Percentiles rank a stretch among this genome's conserved stretches.
phyloP scores from a whole-genome alignment of 495 filamentous ascomycete species.

The Talaromyces liani region DNA sequence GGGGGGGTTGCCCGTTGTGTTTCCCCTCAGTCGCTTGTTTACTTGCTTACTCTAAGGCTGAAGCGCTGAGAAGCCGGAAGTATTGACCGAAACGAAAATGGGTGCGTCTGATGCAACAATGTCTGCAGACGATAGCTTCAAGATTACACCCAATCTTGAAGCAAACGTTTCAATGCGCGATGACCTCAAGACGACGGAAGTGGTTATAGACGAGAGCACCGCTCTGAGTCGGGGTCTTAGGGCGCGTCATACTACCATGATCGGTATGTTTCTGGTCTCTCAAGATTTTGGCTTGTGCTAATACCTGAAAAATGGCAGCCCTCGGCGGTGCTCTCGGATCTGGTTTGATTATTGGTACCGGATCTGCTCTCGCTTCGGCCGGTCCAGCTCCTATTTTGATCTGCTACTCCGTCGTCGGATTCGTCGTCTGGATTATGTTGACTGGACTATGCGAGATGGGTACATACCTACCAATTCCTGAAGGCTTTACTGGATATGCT shows the following conservation, averaged over 20 bases:
- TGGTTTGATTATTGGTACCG: conserved; percentile 55
- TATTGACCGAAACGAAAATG: background rate
- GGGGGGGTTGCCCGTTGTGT: background rate
- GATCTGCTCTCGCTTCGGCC: conserved; percentile 53
- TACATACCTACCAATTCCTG: conserved; percentile 48
- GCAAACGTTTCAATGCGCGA: background rate
- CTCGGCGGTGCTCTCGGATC: conserved; percentile 40
- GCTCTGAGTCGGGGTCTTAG: background rate
- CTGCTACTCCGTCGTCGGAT: conserved; percentile 53
- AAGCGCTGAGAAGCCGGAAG: background rate
- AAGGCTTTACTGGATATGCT: conserved; percentile 55
- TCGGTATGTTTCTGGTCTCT: background rate
- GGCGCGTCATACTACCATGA: conserved; percentile 1
- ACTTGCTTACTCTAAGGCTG: background rate
- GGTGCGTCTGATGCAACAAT: background rate
- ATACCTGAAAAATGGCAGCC: background rate
- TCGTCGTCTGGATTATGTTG: conserved; percentile 55
- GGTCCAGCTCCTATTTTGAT: conserved; percentile 56
- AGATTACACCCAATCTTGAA: background rate
- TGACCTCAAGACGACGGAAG: background rate
- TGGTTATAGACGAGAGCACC: background rate
- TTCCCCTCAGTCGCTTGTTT: background rate
- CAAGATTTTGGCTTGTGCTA: background rate
- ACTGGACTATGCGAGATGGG: conserved; percentile 58
- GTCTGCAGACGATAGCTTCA: conserved; percentile 2